Conservation (phyloP, 2,329 filamentous ascomycete genomes). For the Didymella exigua region DNA sequence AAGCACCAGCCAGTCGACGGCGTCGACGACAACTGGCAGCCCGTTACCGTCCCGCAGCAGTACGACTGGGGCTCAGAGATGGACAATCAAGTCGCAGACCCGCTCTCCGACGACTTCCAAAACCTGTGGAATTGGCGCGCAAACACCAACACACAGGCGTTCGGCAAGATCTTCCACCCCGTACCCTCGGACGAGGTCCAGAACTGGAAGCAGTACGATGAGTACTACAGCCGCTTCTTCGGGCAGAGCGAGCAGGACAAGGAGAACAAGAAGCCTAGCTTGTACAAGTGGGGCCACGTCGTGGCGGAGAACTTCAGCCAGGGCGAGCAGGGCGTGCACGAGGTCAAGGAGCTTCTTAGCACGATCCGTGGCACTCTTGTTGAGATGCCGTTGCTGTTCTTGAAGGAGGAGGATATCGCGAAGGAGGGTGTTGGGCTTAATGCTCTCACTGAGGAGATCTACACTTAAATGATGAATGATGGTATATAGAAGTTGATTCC, state of each 20-base stretch:
- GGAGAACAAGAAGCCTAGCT: slow-evolving; percentile 55
- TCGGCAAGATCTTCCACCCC: slow-evolving; percentile 79
- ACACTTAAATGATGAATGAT: slow-evolving; percentile 50
- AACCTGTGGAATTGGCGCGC: slow-evolving; percentile 76
- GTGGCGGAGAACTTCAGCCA: slow-evolving; percentile 61
- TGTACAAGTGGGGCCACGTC: slow-evolving; percentile 85
- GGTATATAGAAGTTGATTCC: background rate
- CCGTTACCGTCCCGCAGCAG: slow-evolving; percentile 61
- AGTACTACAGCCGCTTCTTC: slow-evolving; percentile 73
- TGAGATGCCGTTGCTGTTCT: slow-evolving; percentile 89
- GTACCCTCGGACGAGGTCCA: slow-evolving; percentile 72
- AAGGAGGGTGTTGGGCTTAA: slow-evolving; percentile 72
- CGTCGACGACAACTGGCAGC: slow-evolving; percentile 63
- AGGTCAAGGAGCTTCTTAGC: slow-evolving; percentile 72
- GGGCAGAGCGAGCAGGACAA: slow-evolving; percentile 51
- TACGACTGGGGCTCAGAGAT: slow-evolving; percentile 57
- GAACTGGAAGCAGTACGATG: slow-evolving; percentile 75
- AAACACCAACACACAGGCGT: slow-evolving; percentile 77
- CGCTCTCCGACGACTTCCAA: slow-evolving; percentile 70
- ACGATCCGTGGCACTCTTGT: slow-evolving; percentile 67
- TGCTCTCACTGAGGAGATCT: slow-evolving; percentile 55
- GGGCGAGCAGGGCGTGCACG: slow-evolving; percentile 50
- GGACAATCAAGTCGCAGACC: slow-evolving; percentile 70
- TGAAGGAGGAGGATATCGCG: slow-evolving; percentile 85
- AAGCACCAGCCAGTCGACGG: slow-evolving; percentile 72